phyloP scores from a whole-genome alignment of 352 stramenopile species.

The Phytophthora pisi region DNA sequence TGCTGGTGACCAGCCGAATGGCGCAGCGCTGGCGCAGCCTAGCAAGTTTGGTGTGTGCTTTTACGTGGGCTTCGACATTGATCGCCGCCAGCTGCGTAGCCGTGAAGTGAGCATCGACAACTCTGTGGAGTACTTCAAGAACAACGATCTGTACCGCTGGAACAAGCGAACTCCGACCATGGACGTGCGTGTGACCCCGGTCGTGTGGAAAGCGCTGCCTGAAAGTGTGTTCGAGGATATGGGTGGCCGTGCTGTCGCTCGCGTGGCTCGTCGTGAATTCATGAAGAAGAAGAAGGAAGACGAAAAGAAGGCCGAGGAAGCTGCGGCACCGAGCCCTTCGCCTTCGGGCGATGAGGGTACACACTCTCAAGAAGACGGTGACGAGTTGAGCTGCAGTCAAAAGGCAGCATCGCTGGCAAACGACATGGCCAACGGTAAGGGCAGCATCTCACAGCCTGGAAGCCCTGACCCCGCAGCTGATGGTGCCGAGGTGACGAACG shows the following conservation, averaged over 20 bases:
- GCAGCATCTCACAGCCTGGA: conserved; percentile 47
- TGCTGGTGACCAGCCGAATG: conserved; percentile 22
- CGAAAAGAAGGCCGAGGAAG: conserved; percentile 64
- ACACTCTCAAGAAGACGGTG: conserved; percentile 71
- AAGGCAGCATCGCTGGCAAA: conserved; percentile 33
- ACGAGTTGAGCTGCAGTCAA: conserved; percentile 52
- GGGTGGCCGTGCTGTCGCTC: conserved; percentile 67
- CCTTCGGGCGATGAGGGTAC: conserved; percentile 56
- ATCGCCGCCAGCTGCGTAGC: conserved; percentile 74
- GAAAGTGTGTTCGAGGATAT: conserved; percentile 88
- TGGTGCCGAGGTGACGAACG: conserved; percentile 21
- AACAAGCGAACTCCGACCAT: conserved; percentile 88
- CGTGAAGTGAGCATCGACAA: conserved; percentile 87
- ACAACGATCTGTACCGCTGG: conserved; percentile 90
- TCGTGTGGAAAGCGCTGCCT: conserved; percentile 86
- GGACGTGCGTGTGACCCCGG: conserved; percentile 86
- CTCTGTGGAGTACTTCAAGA: conserved; percentile 89
- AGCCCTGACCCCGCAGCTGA: conserved; percentile 62
- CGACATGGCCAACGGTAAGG: conserved; percentile 37
- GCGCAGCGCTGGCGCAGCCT: conserved; percentile 26
- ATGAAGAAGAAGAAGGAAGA: conserved; percentile 91
- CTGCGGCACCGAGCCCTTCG: conserved; percentile 37
- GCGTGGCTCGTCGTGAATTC: conserved; percentile 67
- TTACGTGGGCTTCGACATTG: conserved; percentile 88
- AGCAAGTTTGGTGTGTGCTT: conserved; percentile 81